Evolutionary conservation across 139 green algal genomes (phyloP).

Genomic region (Asterochloris sp.): DNA sequence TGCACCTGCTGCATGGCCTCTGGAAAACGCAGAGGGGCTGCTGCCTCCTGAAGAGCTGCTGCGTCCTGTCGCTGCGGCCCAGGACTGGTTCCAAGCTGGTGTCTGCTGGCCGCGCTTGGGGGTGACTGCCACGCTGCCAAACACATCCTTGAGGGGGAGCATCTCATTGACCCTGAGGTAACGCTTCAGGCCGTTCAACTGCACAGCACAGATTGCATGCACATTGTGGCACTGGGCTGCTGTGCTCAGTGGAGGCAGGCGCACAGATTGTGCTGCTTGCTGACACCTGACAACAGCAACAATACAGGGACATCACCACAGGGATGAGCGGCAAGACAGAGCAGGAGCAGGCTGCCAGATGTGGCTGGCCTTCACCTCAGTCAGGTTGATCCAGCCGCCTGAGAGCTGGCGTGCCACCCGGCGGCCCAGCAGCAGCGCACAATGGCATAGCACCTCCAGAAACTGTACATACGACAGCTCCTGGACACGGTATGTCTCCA

Average conservation of each 20-base stretch:
- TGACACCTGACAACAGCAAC: neutral
- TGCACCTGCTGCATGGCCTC: neutral
- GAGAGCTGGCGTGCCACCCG: constrained; percentile 7
- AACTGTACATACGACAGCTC: constrained; percentile 2
- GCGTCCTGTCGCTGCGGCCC: constrained; percentile 2
- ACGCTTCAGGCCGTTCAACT: constrained; percentile 8
- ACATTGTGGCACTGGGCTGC: neutral
- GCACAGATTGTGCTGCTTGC: neutral
- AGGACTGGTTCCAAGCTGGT: neutral
- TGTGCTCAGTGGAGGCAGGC: too few relatives aligned
- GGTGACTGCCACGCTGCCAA: neutral
- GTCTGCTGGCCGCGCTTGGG: neutral
- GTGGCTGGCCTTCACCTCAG: neutral
- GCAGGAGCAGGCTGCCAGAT: neutral
- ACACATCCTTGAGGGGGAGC: constrained; percentile 1
- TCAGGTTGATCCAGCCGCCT: constrained; percentile 6
- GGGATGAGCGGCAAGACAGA: too few relatives aligned
- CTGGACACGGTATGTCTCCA: constrained; percentile 10
- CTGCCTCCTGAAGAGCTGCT: neutral
- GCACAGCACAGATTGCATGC: neutral
- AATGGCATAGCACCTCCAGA: constrained; percentile 11
- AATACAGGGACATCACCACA: neutral
- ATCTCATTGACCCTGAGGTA: constrained; percentile 6
- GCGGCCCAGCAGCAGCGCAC: constrained; percentile 8
- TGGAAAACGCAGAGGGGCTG: neutral